phyloP scores from a whole-genome alignment of 176 grass and related monocot genomes.

The Oryza meyeriana region DNA sequence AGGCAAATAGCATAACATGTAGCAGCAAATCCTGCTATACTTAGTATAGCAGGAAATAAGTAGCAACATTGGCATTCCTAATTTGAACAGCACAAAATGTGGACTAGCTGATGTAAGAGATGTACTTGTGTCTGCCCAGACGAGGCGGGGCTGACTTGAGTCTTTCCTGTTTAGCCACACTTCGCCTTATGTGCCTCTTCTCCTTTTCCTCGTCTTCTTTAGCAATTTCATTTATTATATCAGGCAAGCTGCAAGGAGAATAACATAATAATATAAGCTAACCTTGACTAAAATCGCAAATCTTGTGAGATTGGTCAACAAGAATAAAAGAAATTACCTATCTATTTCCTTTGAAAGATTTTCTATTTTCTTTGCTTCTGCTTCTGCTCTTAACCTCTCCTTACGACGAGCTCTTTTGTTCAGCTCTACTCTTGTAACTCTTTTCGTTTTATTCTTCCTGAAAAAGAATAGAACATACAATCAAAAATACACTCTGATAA shows the following conservation, averaged over 20 bases:
- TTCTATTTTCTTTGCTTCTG: constrained; percentile 58
- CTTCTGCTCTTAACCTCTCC: constrained; percentile 68
- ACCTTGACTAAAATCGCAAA: neutral
- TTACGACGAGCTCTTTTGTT: constrained; percentile 84
- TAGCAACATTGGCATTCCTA: neutral
- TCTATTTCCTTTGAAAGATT: constrained; percentile 88
- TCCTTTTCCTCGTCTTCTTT: constrained; percentile 91
- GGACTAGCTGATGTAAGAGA: neutral
- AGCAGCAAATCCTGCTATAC: neutral
- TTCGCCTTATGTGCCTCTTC: constrained; percentile 53
- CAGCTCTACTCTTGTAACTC: constrained; percentile 79
- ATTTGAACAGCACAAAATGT: neutral
- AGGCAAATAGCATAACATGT: neutral
- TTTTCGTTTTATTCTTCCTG: constrained; percentile 76
- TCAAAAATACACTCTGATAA: neutral
- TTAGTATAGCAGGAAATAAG: neutral
- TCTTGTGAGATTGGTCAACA: constrained; percentile 6
- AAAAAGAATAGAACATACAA: constrained; percentile 22
- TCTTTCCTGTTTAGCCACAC: constrained; percentile 66
- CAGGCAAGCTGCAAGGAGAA: constrained; percentile 57
- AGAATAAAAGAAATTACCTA: constrained; percentile 40
- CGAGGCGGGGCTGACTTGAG: constrained; percentile 78
- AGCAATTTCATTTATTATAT: constrained; percentile 83
- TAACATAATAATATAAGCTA: neutral
- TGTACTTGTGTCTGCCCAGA: constrained; percentile 89